Conservation (phyloP, 2,329 filamentous ascomycete genomes). For the Diaporthe aspalathi region DNA sequence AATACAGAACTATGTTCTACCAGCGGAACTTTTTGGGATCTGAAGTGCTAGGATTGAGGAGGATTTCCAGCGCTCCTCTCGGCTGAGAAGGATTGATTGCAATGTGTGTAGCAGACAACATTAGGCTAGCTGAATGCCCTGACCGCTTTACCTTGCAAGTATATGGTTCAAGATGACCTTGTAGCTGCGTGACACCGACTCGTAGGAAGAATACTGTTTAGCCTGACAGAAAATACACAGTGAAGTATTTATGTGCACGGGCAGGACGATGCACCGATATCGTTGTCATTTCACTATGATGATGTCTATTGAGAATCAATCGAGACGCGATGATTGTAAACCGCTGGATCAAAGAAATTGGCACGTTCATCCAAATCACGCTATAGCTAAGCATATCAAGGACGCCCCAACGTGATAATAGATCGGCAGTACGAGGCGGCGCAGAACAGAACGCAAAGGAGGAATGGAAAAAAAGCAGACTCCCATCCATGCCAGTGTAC, state of each 20-base stretch:
- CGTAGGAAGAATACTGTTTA: not conserved
- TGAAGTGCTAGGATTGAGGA: slow-evolving; percentile 1
- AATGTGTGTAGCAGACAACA: slow-evolving; percentile 12
- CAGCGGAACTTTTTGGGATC: not conserved
- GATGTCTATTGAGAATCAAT: not conserved
- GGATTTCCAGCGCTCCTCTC: slow-evolving; percentile 19
- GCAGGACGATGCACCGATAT: not conserved
- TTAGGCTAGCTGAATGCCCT: slow-evolving; percentile 25
- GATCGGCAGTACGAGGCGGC: not conserved
- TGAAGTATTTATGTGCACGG: not conserved
- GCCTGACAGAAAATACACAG: too few species aligned
- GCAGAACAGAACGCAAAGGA: not conserved
- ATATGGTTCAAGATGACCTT: too few species aligned
- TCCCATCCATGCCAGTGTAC: slow-evolving; percentile 22
- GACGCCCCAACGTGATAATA: not conserved
- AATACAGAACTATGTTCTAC: not conserved
- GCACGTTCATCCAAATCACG: not conserved
- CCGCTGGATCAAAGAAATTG: not conserved
- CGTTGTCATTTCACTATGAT: not conserved
- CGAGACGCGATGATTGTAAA: accelerated
- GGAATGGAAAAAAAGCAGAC: not conserved
- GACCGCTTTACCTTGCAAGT: slow-evolving; percentile 14
- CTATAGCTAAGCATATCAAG: not conserved
- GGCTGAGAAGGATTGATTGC: slow-evolving; percentile 29
- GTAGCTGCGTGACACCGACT: not conserved